Evolutionary conservation across 176 grass and related monocot genomes (phyloP).

Genomic region (Oryza longistaminata): DNA sequence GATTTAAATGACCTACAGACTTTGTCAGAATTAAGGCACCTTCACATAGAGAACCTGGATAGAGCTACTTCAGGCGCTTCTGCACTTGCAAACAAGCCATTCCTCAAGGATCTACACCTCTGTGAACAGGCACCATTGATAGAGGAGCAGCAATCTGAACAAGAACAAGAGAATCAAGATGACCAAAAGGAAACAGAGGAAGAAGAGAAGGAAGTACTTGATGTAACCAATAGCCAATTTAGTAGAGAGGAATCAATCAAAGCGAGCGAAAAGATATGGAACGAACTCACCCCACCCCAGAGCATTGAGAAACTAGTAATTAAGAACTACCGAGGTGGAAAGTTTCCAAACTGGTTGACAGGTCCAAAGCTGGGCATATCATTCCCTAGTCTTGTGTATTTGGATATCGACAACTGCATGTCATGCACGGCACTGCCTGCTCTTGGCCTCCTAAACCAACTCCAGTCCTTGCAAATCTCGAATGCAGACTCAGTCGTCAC

Average conservation of each 20-base stretch:
- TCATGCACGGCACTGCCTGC: constrained; percentile 67
- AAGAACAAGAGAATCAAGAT: constrained; percentile 26
- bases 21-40: constrained; percentile 67
- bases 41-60: constrained; percentile 60
- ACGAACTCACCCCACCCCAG: constrained; percentile 58
- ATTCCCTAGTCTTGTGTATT: constrained; percentile 53
- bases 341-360: constrained; percentile 69
- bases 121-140: constrained; percentile 43
- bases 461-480: constrained; percentile 63
- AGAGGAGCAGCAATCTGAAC: constrained; percentile 28
- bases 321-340: constrained; percentile 56
- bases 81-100: constrained; percentile 62
- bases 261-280: constrained; percentile 69
- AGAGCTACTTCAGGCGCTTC: constrained; percentile 56
- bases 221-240: constrained; percentile 20
- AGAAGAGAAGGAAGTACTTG: constrained; percentile 35
- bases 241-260: constrained; percentile 44
- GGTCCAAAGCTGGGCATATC: constrained; percentile 53
- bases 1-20: constrained; percentile 54
- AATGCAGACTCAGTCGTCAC: constrained; percentile 54
- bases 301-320: constrained; percentile 66
- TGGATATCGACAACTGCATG: constrained; percentile 58
- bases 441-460: constrained; percentile 61
- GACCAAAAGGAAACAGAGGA: constrained; percentile 28
- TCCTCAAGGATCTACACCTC: constrained; percentile 62